Base-by-base conservation (phyloP, 1,284 basidiomycete species). In the Trametes pubescens region DNA sequence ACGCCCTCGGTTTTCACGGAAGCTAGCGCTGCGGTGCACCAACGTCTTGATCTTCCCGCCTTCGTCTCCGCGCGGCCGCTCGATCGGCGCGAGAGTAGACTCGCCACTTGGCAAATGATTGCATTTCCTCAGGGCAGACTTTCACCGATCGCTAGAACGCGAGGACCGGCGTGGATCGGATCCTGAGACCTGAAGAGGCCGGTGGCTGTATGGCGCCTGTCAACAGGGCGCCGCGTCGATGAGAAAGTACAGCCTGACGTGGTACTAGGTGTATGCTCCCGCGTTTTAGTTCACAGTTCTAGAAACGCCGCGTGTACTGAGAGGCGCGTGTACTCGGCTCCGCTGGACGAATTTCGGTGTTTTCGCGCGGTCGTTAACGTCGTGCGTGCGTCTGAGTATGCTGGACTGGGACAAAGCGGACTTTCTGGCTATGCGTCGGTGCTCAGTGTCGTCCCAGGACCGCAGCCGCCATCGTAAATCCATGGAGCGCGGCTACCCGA, bases 341-440 rank as follows among this genome's bases (percentile, higher is more conserved):
- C 56, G 56, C 4, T 47, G 56, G 56, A 22, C 34, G 56, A 57
- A 26, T 49, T 21, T 57, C 46, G 56, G 56, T 38, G 56, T 13
- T 26, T 24, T 38, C 10, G 6, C 4, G 24, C 6, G 44, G 43
- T 21, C 38, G 22, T 5, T 24, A 4, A 32, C 3, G 18, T 18
- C n/a, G 43, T 8, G 2, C 4, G 21, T 16, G 13, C 4, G 3
- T 16, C 10, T 38, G 40, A 9, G 40, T 43, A 16, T 16, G 40
- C 40, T 18, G 13, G 37, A 38, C 14, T 8, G 14, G 14, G 40
- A 16, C 40, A 18, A 2, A 16, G 14, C 40, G 18, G 18, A 16
- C 2, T 13, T 43, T 43, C 6, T 38, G 29, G 29, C 29, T 13
- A 6, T 38, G 37, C 37, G 37, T 16, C 14, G 37, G 37, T 38